Evolutionary conservation across 495 filamentous ascomycete genomes (phyloP).

Genomic region (Cudoniella acicularis): DNA sequence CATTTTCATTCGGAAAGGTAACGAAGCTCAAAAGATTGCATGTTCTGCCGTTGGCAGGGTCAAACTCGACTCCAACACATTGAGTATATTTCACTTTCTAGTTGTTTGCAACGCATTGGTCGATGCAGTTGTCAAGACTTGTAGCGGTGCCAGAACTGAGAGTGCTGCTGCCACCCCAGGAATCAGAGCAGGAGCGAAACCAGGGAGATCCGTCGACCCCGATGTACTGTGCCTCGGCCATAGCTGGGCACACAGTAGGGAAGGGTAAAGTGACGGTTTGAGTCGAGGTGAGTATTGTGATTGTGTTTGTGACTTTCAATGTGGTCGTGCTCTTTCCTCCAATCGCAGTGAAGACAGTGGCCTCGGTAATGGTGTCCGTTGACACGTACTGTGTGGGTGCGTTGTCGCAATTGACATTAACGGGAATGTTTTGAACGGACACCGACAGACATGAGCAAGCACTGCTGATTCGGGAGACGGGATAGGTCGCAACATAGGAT

Average conservation of each 20-base stretch:
- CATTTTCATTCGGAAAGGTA: neutral
- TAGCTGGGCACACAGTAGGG: neutral
- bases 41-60: neutral
- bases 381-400: neutral
- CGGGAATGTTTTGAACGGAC: neutral
- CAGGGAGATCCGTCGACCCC: neutral
- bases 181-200: neutral
- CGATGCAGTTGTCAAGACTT: neutral
- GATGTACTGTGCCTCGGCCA: neutral
- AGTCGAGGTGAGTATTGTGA: neutral
- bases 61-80: neutral
- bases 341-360: neutral
- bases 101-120: neutral
- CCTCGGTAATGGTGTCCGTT: neutral
- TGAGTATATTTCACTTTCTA: neutral
- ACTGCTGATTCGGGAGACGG: neutral
- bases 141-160: neutral
- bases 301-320: neutral
- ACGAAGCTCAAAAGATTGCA: neutral
- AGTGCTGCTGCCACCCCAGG: neutral
- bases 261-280: neutral
- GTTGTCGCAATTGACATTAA: neutral
- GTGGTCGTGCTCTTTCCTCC: neutral
- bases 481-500: neutral
- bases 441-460: neutral